Conservation (phyloP, 805 yeast species). For the Starmerella roubikii region DNA sequence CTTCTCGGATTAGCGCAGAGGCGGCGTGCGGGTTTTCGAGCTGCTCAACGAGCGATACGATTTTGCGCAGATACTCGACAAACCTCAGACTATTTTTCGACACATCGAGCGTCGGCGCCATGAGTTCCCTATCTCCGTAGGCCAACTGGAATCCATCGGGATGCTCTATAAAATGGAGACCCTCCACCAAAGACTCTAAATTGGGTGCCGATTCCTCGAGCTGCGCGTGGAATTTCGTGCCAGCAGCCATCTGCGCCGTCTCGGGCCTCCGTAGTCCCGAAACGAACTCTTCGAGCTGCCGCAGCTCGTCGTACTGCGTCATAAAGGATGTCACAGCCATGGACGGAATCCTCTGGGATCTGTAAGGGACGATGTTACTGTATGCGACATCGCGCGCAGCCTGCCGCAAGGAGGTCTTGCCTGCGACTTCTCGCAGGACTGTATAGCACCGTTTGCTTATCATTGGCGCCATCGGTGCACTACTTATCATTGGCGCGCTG, state of each 20-base stretch:
- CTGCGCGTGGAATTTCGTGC: neutral
- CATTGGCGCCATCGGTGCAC: too few species aligned
- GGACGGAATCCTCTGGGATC: neutral
- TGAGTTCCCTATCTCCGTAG: too few species aligned
- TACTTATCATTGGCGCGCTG: conserved; percentile 31
- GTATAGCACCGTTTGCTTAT: neutral
- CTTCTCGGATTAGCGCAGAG: conserved; percentile 19
- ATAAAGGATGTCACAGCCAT: conserved; percentile 11
- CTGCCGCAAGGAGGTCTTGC: neutral
- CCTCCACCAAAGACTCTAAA: too few species aligned
- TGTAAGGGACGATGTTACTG: neutral
- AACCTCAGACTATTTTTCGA: neutral
- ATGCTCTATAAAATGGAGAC: too few species aligned
- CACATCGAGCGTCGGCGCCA: too few species aligned
- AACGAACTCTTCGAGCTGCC: conserved; percentile 6
- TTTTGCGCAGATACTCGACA: neutral
- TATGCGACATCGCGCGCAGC: neutral
- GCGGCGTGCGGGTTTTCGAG: too few species aligned
- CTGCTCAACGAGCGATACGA: too few species aligned
- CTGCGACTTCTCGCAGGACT: neutral
- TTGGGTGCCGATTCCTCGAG: too few species aligned
- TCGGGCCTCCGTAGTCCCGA: neutral
- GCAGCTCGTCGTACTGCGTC: conserved; percentile 14
- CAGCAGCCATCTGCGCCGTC: neutral
- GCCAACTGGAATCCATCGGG: too few species aligned